These are phyloP conservation scores for Dalbergia oliveri DNA, from an alignment of 306 rosid species.

Conservation along the genomic window DNA sequence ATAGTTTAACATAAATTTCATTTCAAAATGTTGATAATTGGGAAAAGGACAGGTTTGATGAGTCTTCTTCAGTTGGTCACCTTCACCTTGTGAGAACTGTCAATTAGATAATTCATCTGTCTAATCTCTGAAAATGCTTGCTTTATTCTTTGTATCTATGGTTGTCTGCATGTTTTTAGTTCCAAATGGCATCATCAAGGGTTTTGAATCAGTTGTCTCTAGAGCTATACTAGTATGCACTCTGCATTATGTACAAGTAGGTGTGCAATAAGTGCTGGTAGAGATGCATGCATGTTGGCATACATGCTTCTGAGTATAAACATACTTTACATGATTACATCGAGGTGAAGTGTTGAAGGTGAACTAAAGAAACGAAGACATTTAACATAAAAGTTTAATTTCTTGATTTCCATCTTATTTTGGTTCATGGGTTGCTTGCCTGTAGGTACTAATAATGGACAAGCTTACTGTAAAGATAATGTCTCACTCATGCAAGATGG, in stretches of 20 bases:
- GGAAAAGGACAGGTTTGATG: conserved; percentile 2
- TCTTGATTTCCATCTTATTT: conserved; percentile 33
- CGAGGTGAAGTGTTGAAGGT: conserved; percentile 39
- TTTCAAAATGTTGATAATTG: conserved; percentile 24
- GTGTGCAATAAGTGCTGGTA: neutral
- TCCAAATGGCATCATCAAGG: neutral
- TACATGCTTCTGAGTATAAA: conserved; percentile 33
- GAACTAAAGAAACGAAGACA: conserved; percentile 28
- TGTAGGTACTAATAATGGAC: conserved; percentile 97
- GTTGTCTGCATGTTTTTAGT: neutral
- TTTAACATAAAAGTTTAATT: conserved; percentile 24
- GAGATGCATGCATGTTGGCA: conserved; percentile 31
- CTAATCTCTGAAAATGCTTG: conserved; percentile 3
- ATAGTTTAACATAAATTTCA: neutral
- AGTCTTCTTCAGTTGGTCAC: conserved; percentile 11
- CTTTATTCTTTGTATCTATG: conserved; percentile 27
- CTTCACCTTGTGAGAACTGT: conserved; percentile 5
- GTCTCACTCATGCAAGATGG: conserved; percentile 98
- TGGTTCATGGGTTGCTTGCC: conserved; percentile 44
- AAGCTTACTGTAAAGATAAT: conserved; percentile 92
- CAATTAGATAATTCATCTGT: conserved; percentile 6
- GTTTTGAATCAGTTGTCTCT: conserved; percentile 16
- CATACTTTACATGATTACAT: neutral
- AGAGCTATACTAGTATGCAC: conserved; percentile 31
- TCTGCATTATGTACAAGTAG: conserved; percentile 24